Percentiles rank a stretch among this genome's conserved stretches.
Evolutionary conservation across 225 moss, liverwort and hornwort species (phyloP).

Genomic region (Physcomitrellopsis africana): DNA sequence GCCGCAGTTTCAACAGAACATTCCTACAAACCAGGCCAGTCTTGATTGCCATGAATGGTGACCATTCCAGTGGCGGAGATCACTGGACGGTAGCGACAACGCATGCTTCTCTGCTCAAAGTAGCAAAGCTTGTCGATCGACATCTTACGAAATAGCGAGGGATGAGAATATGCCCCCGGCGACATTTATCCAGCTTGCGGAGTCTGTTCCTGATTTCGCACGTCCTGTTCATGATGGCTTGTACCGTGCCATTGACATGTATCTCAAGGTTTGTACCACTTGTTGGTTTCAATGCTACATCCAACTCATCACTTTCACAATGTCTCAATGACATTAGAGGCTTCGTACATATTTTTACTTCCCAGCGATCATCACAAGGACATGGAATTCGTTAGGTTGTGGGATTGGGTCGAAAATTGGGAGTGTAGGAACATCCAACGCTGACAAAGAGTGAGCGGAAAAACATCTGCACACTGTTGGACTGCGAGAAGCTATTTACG

Average conservation of each 20-base stretch:
- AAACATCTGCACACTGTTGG: conserved; percentile 79
- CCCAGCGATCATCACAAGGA: no score
- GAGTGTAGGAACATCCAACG: conserved; percentile 80
- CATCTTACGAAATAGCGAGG: conserved; percentile 76
- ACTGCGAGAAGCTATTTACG: conserved; percentile 89
- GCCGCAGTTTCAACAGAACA: conserved; percentile 45
- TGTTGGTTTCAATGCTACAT: background rate
- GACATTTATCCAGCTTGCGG: conserved; percentile 73
- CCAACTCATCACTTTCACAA: background rate
- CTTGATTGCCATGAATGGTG: conserved; percentile 43
- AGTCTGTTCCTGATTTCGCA: conserved; percentile 76
- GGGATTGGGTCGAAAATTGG: conserved; percentile 3
- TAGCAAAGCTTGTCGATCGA: conserved; percentile 80
- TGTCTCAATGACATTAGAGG: no score
- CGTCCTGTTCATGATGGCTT: conserved; percentile 79
- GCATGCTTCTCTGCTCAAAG: conserved; percentile 68
- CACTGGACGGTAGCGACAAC: conserved; percentile 47
- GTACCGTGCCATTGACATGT: conserved; percentile 87
- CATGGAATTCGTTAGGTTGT: background rate
- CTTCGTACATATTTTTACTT: no score
- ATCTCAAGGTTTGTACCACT: conserved; percentile 68
- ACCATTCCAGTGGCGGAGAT: conserved; percentile 40
- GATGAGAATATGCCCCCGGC: conserved; percentile 69
- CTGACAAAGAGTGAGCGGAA: conserved; percentile 80
- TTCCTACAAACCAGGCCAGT: background rate